phyloP scores from a whole-genome alignment of 129 eudicot species.

The Flaveria linearis region DNA sequence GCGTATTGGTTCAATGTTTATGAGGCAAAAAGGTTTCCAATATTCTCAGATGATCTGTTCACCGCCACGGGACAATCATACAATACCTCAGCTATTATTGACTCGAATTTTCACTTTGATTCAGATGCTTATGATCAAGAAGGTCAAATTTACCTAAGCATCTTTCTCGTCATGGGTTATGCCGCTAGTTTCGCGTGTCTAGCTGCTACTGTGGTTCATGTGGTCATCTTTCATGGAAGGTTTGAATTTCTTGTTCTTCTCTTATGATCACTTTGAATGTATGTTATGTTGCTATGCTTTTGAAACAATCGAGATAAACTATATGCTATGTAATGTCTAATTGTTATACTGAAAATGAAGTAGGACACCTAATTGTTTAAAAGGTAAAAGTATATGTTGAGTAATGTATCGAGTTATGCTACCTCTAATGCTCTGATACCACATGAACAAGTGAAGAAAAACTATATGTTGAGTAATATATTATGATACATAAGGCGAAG shows the following conservation, averaged over 20 bases:
- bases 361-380: no score
- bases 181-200: constrained; percentile 78
- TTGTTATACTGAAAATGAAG: no score
- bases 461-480: no score
- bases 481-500: neutral
- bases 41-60: constrained; percentile 68
- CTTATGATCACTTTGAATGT: neutral
- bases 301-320: no score
- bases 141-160: constrained; percentile 64
- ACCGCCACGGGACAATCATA: constrained; percentile 53
- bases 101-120: constrained; percentile 62
- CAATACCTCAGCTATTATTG: constrained; percentile 59
- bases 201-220: constrained; percentile 66
- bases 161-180: constrained; percentile 56
- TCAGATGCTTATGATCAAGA: constrained; percentile 56
- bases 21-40: constrained; percentile 62
- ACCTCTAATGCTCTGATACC: no score
- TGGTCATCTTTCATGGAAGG: constrained; percentile 73
- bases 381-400: no score
- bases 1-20: constrained; percentile 57
- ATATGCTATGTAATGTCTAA: no score
- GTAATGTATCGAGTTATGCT: no score
- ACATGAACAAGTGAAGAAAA: no score
- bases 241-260: constrained; percentile 19
- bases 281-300: neutral